These are phyloP conservation scores for Massarina eburnea DNA, from an alignment of 2,329 filamentous ascomycete species.

Conservation along the genomic window DNA sequence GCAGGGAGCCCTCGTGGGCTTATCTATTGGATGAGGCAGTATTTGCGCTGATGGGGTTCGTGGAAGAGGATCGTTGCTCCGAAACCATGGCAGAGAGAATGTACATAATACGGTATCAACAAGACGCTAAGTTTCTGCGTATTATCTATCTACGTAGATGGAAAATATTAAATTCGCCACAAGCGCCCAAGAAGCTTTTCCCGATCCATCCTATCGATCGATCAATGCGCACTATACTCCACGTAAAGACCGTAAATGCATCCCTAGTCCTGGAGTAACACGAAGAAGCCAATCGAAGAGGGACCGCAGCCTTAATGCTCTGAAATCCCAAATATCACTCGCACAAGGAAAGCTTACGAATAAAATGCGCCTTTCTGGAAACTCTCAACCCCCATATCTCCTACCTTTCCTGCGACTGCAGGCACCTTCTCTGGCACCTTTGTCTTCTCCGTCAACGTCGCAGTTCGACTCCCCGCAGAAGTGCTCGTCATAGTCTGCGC, in stretches of 20 bases:
- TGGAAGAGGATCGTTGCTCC: not conserved
- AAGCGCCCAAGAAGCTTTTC: too few relatives aligned
- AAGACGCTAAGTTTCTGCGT: too few relatives aligned
- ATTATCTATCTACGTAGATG: too few relatives aligned
- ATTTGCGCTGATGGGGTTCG: not conserved
- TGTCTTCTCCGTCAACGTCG: slow-evolving; percentile 49
- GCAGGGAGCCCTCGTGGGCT: slow-evolving; percentile 31
- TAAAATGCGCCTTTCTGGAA: slow-evolving; percentile 73
- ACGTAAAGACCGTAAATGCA: not conserved
- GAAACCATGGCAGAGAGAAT: too few relatives aligned
- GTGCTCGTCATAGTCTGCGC: slow-evolving; percentile 59
- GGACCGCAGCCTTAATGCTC: too few relatives aligned
- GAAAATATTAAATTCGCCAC: too few relatives aligned
- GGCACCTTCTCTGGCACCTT: slow-evolving; percentile 47
- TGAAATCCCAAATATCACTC: too few relatives aligned
- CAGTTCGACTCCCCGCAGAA: slow-evolving; percentile 40
- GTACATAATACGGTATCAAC: too few relatives aligned
- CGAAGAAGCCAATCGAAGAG: too few relatives aligned
- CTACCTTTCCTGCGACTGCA: slow-evolving; percentile 59
- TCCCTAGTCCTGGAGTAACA: not conserved
- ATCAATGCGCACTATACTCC: not conserved
- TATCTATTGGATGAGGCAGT: slow-evolving; percentile 30
- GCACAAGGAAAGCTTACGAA: slow-evolving; percentile 48
- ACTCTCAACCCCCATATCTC: slow-evolving; percentile 67
- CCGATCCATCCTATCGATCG: not conserved